Conservation (phyloP, 1,284 basidiomycete species). For the Puccinia triticina region DNA sequence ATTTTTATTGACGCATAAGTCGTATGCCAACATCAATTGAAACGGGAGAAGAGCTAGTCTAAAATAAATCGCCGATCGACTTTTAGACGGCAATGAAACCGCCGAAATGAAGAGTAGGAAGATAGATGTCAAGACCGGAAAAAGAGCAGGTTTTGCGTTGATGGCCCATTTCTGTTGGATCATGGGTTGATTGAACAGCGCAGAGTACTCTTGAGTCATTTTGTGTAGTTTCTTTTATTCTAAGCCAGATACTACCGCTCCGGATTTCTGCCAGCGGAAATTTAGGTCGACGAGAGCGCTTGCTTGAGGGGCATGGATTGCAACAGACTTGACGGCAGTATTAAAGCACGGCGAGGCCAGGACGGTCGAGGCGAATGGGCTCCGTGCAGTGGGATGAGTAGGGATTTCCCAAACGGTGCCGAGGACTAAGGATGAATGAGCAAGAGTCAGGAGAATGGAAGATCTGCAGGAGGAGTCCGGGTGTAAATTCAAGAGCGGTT, state of each 20-base stretch:
- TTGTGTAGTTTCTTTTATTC: not conserved
- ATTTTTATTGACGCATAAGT: constrained; percentile 31
- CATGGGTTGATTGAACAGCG: constrained; percentile 45
- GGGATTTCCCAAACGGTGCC: too few relatives aligned
- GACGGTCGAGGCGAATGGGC: too few relatives aligned
- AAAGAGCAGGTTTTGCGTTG: constrained; percentile 15
- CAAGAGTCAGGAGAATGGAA: too few relatives aligned
- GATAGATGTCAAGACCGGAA: constrained; percentile 15
- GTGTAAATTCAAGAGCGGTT: too few relatives aligned
- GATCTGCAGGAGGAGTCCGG: too few relatives aligned
- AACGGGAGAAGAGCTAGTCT: constrained; percentile 33
- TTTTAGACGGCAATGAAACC: constrained; percentile 26
- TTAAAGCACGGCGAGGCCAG: too few relatives aligned
- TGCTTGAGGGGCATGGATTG: too few relatives aligned
- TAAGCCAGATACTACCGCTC: not conserved
- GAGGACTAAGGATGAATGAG: too few relatives aligned
- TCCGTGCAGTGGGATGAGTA: too few relatives aligned
- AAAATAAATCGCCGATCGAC: constrained; percentile 11
- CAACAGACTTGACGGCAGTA: too few relatives aligned
- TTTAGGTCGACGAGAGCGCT: not conserved
- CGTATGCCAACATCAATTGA: constrained; percentile 20
- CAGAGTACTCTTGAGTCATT: constrained; percentile 6
- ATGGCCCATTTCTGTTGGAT: constrained; percentile 13
- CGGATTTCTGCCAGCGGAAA: not conserved
- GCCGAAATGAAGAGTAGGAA: constrained; percentile 34